Evolutionary conservation across 352 stramenopile species (phyloP).

Genomic region (Globisporangium lucens): DNA sequence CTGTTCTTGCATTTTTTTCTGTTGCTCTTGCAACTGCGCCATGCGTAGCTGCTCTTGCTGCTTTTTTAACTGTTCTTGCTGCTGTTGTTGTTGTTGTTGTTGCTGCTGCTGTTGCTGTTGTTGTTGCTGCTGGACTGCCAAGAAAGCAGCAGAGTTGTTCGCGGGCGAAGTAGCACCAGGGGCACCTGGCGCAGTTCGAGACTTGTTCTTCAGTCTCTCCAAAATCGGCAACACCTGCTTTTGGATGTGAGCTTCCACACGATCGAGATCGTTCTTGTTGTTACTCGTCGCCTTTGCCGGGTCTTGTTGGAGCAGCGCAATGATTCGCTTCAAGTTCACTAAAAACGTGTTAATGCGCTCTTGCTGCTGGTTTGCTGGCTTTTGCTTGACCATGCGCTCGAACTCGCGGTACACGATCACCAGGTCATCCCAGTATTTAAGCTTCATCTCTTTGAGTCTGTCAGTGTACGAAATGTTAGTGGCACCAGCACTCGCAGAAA

Average conservation of each 20-base stretch:
- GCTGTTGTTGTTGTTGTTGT: conserved; percentile 21
- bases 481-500: conserved; percentile 17
- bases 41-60: conserved; percentile 59
- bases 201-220: conserved; percentile 73
- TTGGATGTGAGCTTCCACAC: conserved; percentile 79
- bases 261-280: conserved; percentile 77
- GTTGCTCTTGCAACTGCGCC: conserved; percentile 55
- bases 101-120: conserved; percentile 37
- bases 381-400: conserved; percentile 83
- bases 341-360: conserved; percentile 83
- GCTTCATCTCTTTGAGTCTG: conserved; percentile 67
- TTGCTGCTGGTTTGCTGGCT: conserved; percentile 71
- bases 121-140: conserved; percentile 16
- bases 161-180: conserved; percentile 18
- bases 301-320: conserved; percentile 76
- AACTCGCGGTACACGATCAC: conserved; percentile 85
- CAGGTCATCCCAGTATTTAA: conserved; percentile 82
- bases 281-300: conserved; percentile 71
- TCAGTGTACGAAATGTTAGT: conserved; percentile 53
- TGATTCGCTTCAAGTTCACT: conserved; percentile 77
- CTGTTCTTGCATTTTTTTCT: conserved; percentile 68
- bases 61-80: conserved; percentile 65
- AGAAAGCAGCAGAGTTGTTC: conserved; percentile 6
- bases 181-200: conserved; percentile 24
- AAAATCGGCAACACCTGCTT: conserved; percentile 82